Evolutionary conservation across 768 basidiomycete genomes (phyloP).

Genomic region (Boletus vinaceobasis): DNA sequence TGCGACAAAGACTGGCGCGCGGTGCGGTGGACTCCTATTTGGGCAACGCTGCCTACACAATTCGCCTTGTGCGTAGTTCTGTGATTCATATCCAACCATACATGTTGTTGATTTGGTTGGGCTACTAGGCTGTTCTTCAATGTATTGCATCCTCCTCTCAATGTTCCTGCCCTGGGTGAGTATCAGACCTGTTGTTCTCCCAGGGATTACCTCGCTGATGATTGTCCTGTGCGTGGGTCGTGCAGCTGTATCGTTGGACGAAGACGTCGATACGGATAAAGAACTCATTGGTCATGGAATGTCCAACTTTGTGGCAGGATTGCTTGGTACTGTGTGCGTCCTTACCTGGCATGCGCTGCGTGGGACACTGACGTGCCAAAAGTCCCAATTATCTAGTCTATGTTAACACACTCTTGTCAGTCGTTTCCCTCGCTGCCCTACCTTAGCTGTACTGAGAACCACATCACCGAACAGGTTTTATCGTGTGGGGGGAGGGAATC

Average conservation of each 20-base stretch:
- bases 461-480: constrained; percentile 57
- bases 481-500: constrained; percentile 84
- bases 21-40: constrained; percentile 63
- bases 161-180: constrained; percentile 84
- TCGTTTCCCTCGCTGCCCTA: constrained; percentile 6
- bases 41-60: constrained; percentile 88
- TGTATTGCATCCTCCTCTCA: constrained; percentile 78
- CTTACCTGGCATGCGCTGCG: not conserved
- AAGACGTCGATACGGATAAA: constrained; percentile 87
- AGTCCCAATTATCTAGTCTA: constrained; percentile 87
- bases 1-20: constrained; percentile 51
- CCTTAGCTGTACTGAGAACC: not conserved
- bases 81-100: not conserved
- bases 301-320: constrained; percentile 81
- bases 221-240: not conserved
- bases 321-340: constrained; percentile 75
- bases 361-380: constrained; percentile 8
- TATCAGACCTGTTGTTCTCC: not conserved
- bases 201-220: not conserved
- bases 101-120: constrained; percentile 24
- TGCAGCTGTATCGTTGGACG: constrained; percentile 80
- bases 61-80: constrained; percentile 69
- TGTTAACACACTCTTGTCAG: constrained; percentile 78
- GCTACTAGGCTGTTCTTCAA: constrained; percentile 73
- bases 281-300: constrained; percentile 93